phyloP scores from a whole-genome alignment of 768 basidiomycete genomes.

The Leucocoprinus leucothites region DNA sequence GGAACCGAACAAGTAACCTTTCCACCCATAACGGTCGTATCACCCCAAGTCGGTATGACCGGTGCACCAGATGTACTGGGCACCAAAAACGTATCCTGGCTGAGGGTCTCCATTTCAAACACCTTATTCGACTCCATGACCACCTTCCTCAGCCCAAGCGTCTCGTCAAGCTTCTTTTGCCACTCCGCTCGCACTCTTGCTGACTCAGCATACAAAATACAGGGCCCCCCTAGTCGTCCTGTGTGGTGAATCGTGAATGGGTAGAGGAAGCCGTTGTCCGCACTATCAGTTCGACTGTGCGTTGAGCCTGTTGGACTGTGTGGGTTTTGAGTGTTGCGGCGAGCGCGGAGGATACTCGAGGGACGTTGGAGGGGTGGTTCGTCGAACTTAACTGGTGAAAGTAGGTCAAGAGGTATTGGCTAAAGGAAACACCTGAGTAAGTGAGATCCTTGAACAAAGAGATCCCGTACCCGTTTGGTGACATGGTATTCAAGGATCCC shows the following conservation, averaged over 20 bases:
- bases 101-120: conserved; percentile 89
- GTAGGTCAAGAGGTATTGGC: conserved; percentile 91
- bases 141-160: conserved; percentile 76
- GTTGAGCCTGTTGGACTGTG: conserved; percentile 19
- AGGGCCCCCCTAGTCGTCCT: conserved; percentile 82
- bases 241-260: conserved; percentile 90
- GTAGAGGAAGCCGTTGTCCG: conserved; percentile 74
- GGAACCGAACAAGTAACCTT: conserved; percentile 95
- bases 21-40: conserved; percentile 70
- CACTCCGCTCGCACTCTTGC: conserved; percentile 75
- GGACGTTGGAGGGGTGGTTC: conserved; percentile 77
- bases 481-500: conserved; percentile 75
- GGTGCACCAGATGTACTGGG: conserved; percentile 55
- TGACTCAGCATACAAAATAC: conserved; percentile 86
- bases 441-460: conserved; percentile 1
- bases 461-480: conserved; percentile 63
- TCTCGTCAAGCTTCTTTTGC: conserved; percentile 88
- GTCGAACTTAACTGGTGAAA: conserved; percentile 81
- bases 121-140: conserved; percentile 94
- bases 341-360: conserved; percentile 66
- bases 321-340: conserved; percentile 37
- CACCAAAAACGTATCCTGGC: conserved; percentile 83
- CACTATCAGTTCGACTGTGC: conserved; percentile 31
- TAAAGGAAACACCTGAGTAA: conserved; percentile 26
- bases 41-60: conserved; percentile 61